Evolutionary conservation across 305 asterid species (phyloP), one percentile per base, ranked within the genome.

Genomic region (Plantago coronopus): DNA sequence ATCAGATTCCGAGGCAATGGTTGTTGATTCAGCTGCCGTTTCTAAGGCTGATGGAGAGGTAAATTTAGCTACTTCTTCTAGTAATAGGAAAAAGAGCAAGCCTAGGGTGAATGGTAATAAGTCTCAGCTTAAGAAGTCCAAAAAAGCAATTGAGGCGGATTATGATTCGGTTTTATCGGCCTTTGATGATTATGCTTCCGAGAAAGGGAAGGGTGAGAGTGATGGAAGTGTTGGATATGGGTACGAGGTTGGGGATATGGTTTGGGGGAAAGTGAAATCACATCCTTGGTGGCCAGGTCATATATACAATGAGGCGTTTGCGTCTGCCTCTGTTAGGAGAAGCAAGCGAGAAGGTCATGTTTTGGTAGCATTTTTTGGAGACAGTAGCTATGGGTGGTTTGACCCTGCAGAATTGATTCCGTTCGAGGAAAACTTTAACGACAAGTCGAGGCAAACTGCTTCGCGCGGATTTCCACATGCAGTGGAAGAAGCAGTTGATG

Each of bases 271-370:
- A 56, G 98, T 91, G 59, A 88, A 88, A 72, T 91, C 98, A 3
- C 98, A 91, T 69, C 98, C 98, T 0, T 88, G 96, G 96, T 91
- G 98, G 98, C 96, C 98, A 8, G 98, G 98, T 1, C 95, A 81
- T 27, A 79, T 91, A 45, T 88, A 72, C 57, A 75, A 74, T 17
- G 98, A 88, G 78, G 76, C 78, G 2, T 75, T 83, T 56, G 96
- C 95, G 37, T 75, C 93, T 13, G 58, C 83, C 14, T 71, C 87
- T 14, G 98, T 91, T 47, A 76, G 82, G 61, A 81, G 83, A 74
- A 83, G 76, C 67, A 90, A 87, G 74, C 79, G 81, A 6, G 91
- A 84, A 34, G 96, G 90, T 31, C 85, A 85, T 66, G 81, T 90
- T 14, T 64, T 90, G 78, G 97, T 90, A 29, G 97, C 97, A 1